A percentile compares a stretch with the other conserved stretches of the same genome.
phyloP scores from a whole-genome alignment of 1,284 basidiomycete species.

The Pterulicium gracile region DNA sequence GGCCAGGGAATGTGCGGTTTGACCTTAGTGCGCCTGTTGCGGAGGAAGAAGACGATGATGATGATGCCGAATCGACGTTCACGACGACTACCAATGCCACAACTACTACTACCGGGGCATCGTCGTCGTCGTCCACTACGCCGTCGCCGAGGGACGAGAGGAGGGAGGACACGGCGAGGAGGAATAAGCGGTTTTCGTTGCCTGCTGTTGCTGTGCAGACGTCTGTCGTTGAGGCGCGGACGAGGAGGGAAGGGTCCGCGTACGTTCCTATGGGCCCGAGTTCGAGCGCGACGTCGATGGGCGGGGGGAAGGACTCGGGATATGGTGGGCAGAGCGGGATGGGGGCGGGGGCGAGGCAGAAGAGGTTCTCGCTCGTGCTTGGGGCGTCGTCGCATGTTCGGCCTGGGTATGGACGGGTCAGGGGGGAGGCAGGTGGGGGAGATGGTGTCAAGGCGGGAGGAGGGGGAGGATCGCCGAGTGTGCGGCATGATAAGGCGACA shows the following conservation, averaged over 20 bases:
- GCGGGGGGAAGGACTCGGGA: conserved; percentile 4
- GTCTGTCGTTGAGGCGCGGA: neutral
- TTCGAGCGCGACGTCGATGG: neutral
- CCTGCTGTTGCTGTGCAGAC: conserved; percentile 66
- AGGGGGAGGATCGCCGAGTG: conserved; percentile 8
- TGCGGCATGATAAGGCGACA: conserved; percentile 12
- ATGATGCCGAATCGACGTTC: neutral
- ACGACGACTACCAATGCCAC: neutral
- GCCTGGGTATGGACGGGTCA: conserved; percentile 7
- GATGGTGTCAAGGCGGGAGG: conserved; percentile 12
- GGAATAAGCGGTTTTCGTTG: conserved; percentile 59
- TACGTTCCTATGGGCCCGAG: neutral
- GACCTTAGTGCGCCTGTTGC: conserved; percentile 9
- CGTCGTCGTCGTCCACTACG: conserved; percentile 9
- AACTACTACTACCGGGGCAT: neutral
- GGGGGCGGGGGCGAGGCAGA: conserved; percentile 29
- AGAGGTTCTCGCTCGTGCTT: conserved; percentile 48
- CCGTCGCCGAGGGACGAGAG: conserved; percentile 12
- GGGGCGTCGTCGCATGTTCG: conserved; percentile 20
- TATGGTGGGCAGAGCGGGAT: conserved; percentile 14
- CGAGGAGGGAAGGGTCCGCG: neutral
- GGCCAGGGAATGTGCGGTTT: neutral
- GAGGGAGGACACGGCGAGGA: conserved; percentile 49
- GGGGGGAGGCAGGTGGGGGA: conserved; percentile 8
- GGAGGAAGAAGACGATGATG: conserved; percentile 10